Base-by-base conservation (phyloP, 805 yeast genomes). In the Clavispora santaluciae region DNA sequence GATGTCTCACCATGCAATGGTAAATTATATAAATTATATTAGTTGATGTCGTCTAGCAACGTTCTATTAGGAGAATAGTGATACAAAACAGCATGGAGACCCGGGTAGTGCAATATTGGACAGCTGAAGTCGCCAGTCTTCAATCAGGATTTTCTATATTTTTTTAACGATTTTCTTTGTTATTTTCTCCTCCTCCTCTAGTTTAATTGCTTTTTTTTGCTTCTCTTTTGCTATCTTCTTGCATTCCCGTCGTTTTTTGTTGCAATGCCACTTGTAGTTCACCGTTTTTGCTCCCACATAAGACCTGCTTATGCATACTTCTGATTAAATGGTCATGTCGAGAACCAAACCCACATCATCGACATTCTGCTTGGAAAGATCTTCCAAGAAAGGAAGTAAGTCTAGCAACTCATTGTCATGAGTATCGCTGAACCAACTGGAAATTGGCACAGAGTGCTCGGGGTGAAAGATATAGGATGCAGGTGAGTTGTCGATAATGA, bases 391-490 rank as follows among this genome's bases (percentile, higher is more conserved):
- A 11, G 98, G 99, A 40, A 93, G 68, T 63, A 93, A 78, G 64
- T 93, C 99, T 46, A 86, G 64, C 54, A 93, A 73, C 71, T 93
- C 99, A 60, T 90, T 90, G 63, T 93, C 99, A 62, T 93, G 99
- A 22, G 93, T 81, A 65, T 93, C 99, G 51, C 96, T 86, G 72
- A 93, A 93, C 99, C 99, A 93, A 61, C 93, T 83, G 50, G 96
- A 86, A 22, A 93, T 86, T 18, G 99, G 99, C 22, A 93, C 84
- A 7, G 98, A 95, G 67, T 93, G 96, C 62, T 88, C 95, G 16
- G 99, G 99, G 60, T 93, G 98, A 72, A 93, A 86, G 42, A 91
- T 82, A 64, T 93, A 93, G n/a, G 96, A 87, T 3, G 98, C 96
- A 1, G 99, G 98, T 2, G 98, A 90, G 64, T 93, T 93, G 68